Base-by-base conservation (phyloP, 768 basidiomycete species). In the Boletus subparvulus region DNA sequence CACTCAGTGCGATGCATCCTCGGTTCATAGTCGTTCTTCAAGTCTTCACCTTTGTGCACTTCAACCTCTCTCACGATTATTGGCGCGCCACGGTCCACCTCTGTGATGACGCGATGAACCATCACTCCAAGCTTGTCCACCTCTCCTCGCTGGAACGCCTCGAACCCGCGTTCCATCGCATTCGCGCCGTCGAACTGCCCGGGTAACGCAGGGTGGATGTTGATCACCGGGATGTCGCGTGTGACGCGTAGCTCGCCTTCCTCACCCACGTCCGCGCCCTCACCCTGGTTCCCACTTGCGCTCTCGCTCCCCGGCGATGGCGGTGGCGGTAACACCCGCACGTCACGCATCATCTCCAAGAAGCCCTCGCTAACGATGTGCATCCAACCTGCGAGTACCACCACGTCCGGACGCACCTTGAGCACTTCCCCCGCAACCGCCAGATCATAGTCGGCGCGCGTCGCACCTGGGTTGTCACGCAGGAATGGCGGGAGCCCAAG, bases 341-440 rank as follows among this genome's bases (percentile, higher is more conserved):
- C 79, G 76, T 49, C 58, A 2, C 62, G 56, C 67, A 92, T 69
- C 33, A 84, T 77, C 19, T 91, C 83, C 56, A 98, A 72, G 71
- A 98, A 98, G 0, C 75, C 76, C 50, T 91, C 87, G 55, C 87
- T 85, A 56, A 98, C 80, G 65, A 98, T 92, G 66, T 98, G 95
- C 96, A 99, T 98, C 92, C 94, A 99, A 0, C 97, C 97, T 0
- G 96, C 97, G n/a, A 98, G 80, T 8, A 98, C 90, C 47, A 98
- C 83, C 26, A 96, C 70, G 72, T 98, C 92, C 0, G 96, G 96
- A 33, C 75, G 73, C 19, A 77, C 82, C 26, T 73, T 68, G 6
- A 89, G 65, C 4, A 93, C 84, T 50, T 84, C 79, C 33, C 81
- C 74, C 9, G 92, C 92, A 2, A 95, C 81, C 67, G 92, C 90